Conservation (phyloP, 1,284 basidiomycete species). For the Ceratobasidium sp. region DNA sequence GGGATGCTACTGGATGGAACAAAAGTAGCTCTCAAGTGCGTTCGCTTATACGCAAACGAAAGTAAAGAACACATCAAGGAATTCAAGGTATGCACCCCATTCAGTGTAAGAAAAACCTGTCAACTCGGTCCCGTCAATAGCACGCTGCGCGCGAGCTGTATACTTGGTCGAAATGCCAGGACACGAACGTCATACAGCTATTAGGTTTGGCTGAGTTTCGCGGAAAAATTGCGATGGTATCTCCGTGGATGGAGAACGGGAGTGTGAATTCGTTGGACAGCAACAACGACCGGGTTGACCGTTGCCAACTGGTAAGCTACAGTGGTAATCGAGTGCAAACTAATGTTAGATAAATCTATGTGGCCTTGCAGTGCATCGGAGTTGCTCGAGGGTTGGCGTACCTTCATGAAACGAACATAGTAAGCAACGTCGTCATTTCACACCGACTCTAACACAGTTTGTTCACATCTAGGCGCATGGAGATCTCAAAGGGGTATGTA, state of each 20-base stretch:
- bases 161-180: too few species aligned
- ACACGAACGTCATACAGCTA: too few species aligned
- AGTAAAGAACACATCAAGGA: not conserved
- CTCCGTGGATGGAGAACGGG: too few species aligned
- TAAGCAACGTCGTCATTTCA: not conserved
- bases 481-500: not conserved
- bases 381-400: conserved; percentile 8
- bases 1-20: not conserved
- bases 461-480: not conserved
- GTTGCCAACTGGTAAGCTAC: too few species aligned
- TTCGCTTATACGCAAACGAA: not conserved
- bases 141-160: too few species aligned
- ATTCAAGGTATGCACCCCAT: not conserved
- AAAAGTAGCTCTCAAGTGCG: not conserved
- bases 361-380: not conserved
- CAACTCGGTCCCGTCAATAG: too few species aligned
- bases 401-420: not conserved
- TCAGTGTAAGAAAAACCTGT: too few species aligned
- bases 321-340: too few species aligned
- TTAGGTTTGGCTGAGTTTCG: too few species aligned
- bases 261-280: too few species aligned
- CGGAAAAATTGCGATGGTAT: too few species aligned
- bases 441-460: not conserved
- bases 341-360: not conserved
- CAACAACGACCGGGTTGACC: too few species aligned